Evolutionary conservation across 768 basidiomycete genomes (phyloP).

Genomic region (Trametes maxima): DNA sequence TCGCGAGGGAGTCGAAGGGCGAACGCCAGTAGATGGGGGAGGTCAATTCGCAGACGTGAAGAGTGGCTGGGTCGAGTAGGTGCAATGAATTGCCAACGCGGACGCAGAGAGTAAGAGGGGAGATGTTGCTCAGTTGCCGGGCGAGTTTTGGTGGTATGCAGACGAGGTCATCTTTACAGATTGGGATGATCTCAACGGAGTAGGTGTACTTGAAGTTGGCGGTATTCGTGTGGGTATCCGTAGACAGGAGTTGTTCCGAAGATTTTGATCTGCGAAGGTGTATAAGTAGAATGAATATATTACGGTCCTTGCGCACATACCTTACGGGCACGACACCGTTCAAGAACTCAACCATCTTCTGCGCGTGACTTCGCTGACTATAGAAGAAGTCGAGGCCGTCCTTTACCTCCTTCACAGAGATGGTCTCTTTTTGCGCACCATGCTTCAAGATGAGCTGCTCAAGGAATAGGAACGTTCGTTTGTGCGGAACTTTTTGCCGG

Average conservation of each 20-base stretch:
- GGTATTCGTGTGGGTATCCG: slow-evolving; percentile 89
- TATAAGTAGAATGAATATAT: neutral
- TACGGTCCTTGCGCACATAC: slow-evolving; percentile 46
- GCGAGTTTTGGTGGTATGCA: slow-evolving; percentile 86
- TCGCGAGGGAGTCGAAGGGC: slow-evolving; percentile 84
- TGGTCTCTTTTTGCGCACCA: slow-evolving; percentile 94
- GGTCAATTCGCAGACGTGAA: slow-evolving; percentile 81
- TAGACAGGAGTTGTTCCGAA: slow-evolving; percentile 92
- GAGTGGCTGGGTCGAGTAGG: slow-evolving; percentile 85
- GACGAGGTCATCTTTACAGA: slow-evolving; percentile 98
- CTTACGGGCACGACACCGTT: slow-evolving; percentile 83
- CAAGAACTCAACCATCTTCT: slow-evolving; percentile 97
- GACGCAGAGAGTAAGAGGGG: slow-evolving; percentile 82
- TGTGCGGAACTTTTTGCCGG: slow-evolving; percentile 98
- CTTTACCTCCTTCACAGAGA: slow-evolving; percentile 87
- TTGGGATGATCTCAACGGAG: slow-evolving; percentile 94
- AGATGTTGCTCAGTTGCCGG: slow-evolving; percentile 83
- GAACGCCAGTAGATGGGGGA: slow-evolving; percentile 87
- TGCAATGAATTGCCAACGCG: slow-evolving; percentile 93
- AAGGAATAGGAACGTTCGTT: slow-evolving; percentile 95
- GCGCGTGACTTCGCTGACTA: slow-evolving; percentile 83
- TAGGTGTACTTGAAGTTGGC: slow-evolving; percentile 98
- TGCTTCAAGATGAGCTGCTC: slow-evolving; percentile 98
- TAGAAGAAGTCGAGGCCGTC: slow-evolving; percentile 99
- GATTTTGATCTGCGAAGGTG: slow-evolving; percentile 68